Conservation (phyloP, 805 yeast genomes). For the Lachancea nothofagi region DNA sequence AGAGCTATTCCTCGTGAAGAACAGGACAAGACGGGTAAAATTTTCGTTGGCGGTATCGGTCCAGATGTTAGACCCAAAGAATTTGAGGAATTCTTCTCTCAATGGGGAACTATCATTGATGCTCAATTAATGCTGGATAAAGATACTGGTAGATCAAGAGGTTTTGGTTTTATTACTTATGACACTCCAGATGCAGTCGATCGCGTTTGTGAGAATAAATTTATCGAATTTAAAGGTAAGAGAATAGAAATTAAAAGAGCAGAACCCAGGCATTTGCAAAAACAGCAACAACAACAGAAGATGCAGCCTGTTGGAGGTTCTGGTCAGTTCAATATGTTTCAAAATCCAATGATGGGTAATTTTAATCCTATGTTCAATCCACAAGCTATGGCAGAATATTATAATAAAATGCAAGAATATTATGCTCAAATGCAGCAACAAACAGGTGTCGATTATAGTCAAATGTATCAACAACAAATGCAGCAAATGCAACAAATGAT, state of each 20-base stretch:
- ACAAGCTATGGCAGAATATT: slow-evolving; percentile 59
- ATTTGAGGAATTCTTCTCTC: slow-evolving; percentile 77
- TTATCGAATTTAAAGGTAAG: slow-evolving; percentile 78
- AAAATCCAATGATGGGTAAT: slow-evolving; percentile 34
- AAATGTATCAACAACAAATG: slow-evolving; percentile 33
- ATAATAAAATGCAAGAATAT: slow-evolving; percentile 56
- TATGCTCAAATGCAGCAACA: slow-evolving; percentile 33
- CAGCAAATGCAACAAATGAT: slow-evolving; percentile 34
- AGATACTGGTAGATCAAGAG: slow-evolving; percentile 94
- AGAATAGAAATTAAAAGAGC: slow-evolving; percentile 81
- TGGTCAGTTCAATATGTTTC: slow-evolving; percentile 26
- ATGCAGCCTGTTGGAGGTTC: slow-evolving; percentile 19
- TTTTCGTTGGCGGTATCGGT: slow-evolving; percentile 95
- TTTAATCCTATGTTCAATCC: slow-evolving; percentile 36
- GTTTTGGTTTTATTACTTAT: slow-evolving; percentile 94
- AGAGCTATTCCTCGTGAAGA: slow-evolving; percentile 97
- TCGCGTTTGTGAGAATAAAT: slow-evolving; percentile 74
- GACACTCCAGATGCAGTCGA: slow-evolving; percentile 94
- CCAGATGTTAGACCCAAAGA: slow-evolving; percentile 90
- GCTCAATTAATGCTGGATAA: slow-evolving; percentile 96
- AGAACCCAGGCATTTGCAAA: slow-evolving; percentile 71
- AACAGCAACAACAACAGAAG: slow-evolving; percentile 34
- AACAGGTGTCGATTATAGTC: slow-evolving; percentile 33
- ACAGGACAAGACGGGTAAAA: slow-evolving; percentile 94
- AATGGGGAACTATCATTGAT: slow-evolving; percentile 87